Conservation (phyloP, 768 basidiomycete species). For the Brasilioporus rufonigricans region DNA sequence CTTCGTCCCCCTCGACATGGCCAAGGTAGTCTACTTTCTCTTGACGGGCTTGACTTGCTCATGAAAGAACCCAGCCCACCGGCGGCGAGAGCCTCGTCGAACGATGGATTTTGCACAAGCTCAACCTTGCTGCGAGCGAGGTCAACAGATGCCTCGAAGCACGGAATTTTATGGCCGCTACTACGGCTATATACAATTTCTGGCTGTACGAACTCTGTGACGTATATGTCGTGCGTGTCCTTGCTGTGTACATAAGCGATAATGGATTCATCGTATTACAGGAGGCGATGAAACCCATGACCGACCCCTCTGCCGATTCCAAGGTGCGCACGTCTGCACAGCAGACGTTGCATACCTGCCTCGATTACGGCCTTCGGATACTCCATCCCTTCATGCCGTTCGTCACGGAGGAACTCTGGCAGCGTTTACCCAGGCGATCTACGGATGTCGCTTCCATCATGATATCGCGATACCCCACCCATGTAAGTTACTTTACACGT, state of each 20-base stretch:
- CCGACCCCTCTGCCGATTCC: conserved; percentile 68
- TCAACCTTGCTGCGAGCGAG: conserved; percentile 76
- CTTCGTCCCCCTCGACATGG: conserved; percentile 70
- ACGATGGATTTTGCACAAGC: conserved; percentile 92
- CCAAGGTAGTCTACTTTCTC: conserved; percentile 50
- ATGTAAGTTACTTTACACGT: conserved; percentile 47
- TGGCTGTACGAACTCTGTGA: conserved; percentile 99
- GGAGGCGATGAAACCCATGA: conserved; percentile 99
- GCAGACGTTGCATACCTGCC: conserved; percentile 92
- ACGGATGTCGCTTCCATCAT: conserved; percentile 86
- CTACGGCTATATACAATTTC: conserved; percentile 83
- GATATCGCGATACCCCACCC: conserved; percentile 79
- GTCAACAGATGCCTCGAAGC: conserved; percentile 72
- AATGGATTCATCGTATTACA: conserved; percentile 30
- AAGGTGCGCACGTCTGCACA: conserved; percentile 79
- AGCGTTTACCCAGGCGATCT: conserved; percentile 83
- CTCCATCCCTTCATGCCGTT: conserved; percentile 99
- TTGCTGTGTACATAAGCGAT: neutral
- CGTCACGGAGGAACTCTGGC: conserved; percentile 98
- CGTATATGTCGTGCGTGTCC: conserved; percentile 82
- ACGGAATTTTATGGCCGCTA: conserved; percentile 93
- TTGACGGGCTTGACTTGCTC: conserved; percentile 1
- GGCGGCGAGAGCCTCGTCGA: conserved; percentile 92
- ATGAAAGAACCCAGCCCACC: conserved; percentile 57
- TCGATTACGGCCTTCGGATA: conserved; percentile 86